Evolutionary conservation across 2,329 filamentous ascomycete genomes (phyloP).

Genomic region (Penicillium sp.): DNA sequence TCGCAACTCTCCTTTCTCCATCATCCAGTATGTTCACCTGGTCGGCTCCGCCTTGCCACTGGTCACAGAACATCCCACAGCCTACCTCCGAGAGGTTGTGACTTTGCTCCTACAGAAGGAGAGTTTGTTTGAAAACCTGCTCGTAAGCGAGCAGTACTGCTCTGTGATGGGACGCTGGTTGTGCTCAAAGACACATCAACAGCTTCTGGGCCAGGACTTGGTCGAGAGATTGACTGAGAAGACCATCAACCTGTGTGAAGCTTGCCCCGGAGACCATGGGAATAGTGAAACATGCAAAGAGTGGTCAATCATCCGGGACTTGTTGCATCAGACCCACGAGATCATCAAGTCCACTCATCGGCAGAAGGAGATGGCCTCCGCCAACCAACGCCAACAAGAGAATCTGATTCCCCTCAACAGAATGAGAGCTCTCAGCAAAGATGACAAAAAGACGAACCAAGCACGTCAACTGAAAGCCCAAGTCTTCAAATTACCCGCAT

Average conservation of each 20-base stretch:
- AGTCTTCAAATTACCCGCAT: conserved; percentile 3
- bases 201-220: background rate
- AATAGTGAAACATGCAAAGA: background rate
- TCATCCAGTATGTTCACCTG: background rate
- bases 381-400: background rate
- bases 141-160: background rate
- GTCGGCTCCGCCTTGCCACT: background rate
- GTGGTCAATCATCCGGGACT: background rate
- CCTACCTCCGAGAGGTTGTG: background rate
- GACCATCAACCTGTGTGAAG: background rate
- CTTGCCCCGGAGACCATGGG: background rate
- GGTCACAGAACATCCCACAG: background rate
- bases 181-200: background rate
- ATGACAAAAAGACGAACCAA: conserved; percentile 14
- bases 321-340: background rate
- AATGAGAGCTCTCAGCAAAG: conserved; percentile 7
- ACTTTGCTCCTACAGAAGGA: background rate
- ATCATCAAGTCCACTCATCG: background rate
- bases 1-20: background rate
- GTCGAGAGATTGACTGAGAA: background rate
- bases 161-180: background rate
- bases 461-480: background rate
- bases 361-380: background rate
- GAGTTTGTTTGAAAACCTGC: background rate
- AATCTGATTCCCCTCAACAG: conserved; percentile 6